Percentiles rank a stretch among this genome's conserved stretches.
Evolutionary conservation across 768 basidiomycete species (phyloP).

Genomic region (Termitomyces sp.): DNA sequence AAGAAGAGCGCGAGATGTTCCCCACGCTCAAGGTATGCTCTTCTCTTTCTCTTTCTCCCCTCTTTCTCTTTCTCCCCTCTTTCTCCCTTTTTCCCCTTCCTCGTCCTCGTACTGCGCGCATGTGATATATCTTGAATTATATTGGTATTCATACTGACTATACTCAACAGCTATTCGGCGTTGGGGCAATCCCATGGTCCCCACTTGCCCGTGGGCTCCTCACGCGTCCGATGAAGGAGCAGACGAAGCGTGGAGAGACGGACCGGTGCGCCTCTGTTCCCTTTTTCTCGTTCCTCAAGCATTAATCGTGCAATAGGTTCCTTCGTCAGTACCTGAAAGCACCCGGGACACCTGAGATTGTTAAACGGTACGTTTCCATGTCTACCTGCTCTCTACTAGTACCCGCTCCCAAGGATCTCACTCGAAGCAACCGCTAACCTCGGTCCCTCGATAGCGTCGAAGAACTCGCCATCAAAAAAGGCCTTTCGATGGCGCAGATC

Average conservation of each 20-base stretch:
- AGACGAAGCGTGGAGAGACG: slow-evolving; percentile 37
- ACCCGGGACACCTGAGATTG: slow-evolving; percentile 31
- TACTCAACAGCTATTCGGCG: slow-evolving; percentile 42
- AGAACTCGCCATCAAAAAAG: slow-evolving; percentile 50
- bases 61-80: not conserved
- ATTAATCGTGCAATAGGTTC: slow-evolving; percentile 13
- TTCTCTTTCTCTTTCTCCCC: too few relatives aligned
- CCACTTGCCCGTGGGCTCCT: slow-evolving; percentile 54
- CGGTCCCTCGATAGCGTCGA: slow-evolving; percentile 41
- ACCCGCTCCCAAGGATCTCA: not conserved
- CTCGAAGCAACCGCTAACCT: not conserved
- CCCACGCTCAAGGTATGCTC: slow-evolving; percentile 49
- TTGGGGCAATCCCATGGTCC: slow-evolving; percentile 60
- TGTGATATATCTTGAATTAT: not conserved
- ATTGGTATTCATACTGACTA: not conserved
- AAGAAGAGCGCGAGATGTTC: slow-evolving; percentile 67
- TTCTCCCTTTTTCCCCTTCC: not conserved
- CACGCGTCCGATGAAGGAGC: slow-evolving; percentile 36
- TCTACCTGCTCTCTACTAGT: too few relatives aligned
- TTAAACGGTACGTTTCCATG: slow-evolving; percentile 30
- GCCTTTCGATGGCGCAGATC: slow-evolving; percentile 56
- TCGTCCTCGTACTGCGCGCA: not conserved
- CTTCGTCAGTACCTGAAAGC: slow-evolving; percentile 24
- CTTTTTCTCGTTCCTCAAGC: not conserved
- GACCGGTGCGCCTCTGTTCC: slow-evolving; percentile 30